Conservation (phyloP, 2,329 filamentous ascomycete species). For the Alternaria novae-zelandiae region DNA sequence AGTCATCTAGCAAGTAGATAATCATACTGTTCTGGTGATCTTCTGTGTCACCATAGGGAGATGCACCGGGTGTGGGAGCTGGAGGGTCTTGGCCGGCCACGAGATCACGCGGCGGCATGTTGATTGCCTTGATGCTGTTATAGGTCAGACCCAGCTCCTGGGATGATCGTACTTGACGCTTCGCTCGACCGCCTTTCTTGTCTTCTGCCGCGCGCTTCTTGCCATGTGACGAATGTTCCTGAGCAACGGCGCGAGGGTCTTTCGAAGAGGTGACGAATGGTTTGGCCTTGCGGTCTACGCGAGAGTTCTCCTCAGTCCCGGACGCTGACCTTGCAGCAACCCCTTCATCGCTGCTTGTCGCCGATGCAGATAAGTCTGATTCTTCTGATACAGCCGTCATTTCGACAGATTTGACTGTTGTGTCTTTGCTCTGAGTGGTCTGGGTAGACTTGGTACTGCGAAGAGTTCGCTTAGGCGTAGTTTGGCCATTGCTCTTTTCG, state of each 20-base stretch:
- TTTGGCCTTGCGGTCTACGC: neutral
- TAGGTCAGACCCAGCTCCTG: slow-evolving; percentile 6
- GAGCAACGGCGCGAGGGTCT: neutral
- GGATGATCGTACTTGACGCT: neutral
- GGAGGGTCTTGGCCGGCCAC: slow-evolving; percentile 5
- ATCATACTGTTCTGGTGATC: slow-evolving; percentile 19
- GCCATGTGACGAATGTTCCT: neutral
- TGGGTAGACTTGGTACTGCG: neutral
- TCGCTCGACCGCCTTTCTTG: neutral
- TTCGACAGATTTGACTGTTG: neutral
- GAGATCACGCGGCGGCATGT: slow-evolving; percentile 16
- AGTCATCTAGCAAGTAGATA: slow-evolving; percentile 21
- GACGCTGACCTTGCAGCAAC: neutral
- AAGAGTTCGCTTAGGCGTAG: neutral
- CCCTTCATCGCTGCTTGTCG: neutral
- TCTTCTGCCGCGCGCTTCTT: slow-evolving; percentile 4
- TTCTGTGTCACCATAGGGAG: slow-evolving; percentile 17
- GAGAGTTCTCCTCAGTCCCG: neutral
- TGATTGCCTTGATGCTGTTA: slow-evolving; percentile 21
- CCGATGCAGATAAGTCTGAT: neutral
- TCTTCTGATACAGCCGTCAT: neutral
- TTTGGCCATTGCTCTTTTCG: neutral
- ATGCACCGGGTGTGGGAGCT: neutral
- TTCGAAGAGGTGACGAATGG: neutral
- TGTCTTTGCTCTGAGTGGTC: neutral